Evolutionary conservation across 768 basidiomycete species (phyloP).

Genomic region (Tricholoma hemisulphureum): DNA sequence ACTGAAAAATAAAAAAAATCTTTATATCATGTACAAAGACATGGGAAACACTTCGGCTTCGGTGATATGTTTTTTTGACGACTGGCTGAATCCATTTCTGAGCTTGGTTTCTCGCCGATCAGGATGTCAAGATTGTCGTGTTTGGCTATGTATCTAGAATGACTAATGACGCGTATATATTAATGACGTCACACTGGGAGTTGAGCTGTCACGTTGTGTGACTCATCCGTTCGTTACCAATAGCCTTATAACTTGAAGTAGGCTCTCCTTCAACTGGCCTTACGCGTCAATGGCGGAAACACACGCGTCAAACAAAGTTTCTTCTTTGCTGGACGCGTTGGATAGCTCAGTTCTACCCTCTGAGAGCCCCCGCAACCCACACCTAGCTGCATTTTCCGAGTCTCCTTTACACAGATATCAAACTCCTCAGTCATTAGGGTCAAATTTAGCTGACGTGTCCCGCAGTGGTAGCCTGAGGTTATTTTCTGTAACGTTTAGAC

Average conservation of each 20-base stretch:
- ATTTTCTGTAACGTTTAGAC: background rate
- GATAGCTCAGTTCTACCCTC: slow-evolving; percentile 23
- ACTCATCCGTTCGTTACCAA: background rate
- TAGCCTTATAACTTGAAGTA: no score
- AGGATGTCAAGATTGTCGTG: no score
- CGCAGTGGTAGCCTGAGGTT: slow-evolving; percentile 7
- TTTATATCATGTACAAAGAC: no score
- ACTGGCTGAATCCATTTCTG: no score
- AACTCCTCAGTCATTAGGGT: background rate
- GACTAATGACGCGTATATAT: no score
- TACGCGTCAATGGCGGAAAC: slow-evolving; percentile 17
- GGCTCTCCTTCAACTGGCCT: no score
- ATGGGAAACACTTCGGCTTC: no score
- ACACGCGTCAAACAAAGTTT: slow-evolving; percentile 18
- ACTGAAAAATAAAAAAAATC: no score
- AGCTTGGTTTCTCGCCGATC: no score
- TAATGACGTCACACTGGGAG: no score
- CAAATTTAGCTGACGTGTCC: background rate
- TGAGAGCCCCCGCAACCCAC: slow-evolving; percentile 7
- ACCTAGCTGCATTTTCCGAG: slow-evolving; percentile 6
- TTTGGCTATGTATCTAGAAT: no score
- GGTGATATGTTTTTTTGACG: no score
- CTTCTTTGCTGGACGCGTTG: slow-evolving; percentile 30
- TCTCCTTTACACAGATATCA: background rate
- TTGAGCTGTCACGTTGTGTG: background rate